A percentile compares a stretch with the other conserved stretches of the same genome.
Evolutionary conservation across 108 stramenopile genomes (phyloP).

Genomic region (Licmophora abbreviata): DNA sequence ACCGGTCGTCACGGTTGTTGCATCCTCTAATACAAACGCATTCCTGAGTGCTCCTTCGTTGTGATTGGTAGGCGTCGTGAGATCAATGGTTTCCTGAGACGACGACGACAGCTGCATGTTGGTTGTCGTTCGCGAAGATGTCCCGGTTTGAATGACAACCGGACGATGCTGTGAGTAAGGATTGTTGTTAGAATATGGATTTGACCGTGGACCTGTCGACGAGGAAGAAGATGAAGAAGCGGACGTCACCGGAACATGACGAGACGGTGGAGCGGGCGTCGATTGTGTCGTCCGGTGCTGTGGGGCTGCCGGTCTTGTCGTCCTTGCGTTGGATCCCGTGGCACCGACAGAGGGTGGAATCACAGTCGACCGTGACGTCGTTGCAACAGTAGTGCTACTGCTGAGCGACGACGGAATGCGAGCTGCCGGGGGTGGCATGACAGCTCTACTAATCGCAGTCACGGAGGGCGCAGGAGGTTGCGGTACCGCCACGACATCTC

Average conservation of each 20-base stretch:
- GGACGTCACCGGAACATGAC: no score
- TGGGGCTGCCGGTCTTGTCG: background rate
- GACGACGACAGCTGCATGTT: background rate
- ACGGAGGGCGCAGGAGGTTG: background rate
- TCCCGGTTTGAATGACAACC: no score
- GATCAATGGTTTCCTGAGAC: background rate
- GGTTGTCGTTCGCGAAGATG: no score
- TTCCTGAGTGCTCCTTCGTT: background rate
- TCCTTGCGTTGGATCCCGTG: background rate
- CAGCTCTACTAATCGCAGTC: background rate
- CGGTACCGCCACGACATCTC: conserved; percentile 8
- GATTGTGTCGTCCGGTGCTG: no score
- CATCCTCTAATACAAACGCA: background rate
- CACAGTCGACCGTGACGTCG: background rate
- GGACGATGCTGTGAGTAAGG: no score
- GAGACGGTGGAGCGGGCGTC: no score
- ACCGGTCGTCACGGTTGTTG: background rate
- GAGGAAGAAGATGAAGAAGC: no score
- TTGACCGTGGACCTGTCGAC: no score
- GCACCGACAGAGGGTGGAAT: background rate
- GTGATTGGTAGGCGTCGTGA: background rate
- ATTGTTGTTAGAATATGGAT: no score
- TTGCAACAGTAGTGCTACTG: background rate
- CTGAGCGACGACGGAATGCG: no score
- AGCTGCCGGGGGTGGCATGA: no score